A percentile compares a stretch with the other conserved stretches of the same genome.
These are phyloP conservation scores for Calvatia gigantea DNA, from an alignment of 768 basidiomycete genomes.

Conservation along the genomic window DNA sequence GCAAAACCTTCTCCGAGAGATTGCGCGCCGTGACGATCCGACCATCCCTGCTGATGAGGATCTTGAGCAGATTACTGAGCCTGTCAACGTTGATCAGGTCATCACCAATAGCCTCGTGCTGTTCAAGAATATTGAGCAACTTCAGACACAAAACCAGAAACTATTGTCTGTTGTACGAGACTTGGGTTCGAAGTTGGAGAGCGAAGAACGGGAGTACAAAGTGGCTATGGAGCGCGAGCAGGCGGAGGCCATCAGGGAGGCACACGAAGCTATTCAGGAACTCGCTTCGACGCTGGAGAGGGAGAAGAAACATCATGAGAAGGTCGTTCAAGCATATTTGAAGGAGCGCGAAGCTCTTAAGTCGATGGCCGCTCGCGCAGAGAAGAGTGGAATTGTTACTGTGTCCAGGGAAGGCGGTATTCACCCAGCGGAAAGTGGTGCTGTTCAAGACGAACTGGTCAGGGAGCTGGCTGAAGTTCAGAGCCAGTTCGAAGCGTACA, in stretches of 20 bases:
- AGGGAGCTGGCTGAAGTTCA: constrained; percentile 72
- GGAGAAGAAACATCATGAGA: constrained; percentile 67
- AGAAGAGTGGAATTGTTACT: constrained; percentile 25
- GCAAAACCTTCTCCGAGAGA: constrained; percentile 71
- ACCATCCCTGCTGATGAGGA: constrained; percentile 73
- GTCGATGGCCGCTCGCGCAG: constrained; percentile 61
- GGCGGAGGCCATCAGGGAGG: constrained; percentile 78
- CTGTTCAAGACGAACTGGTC: constrained; percentile 33
- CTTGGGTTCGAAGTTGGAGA: constrained; percentile 81
- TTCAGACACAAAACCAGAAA: constrained; percentile 94
- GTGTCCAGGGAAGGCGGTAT: constrained; percentile 16
- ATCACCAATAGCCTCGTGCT: constrained; percentile 88
- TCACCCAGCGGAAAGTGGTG: background rate
- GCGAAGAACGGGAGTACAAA: constrained; percentile 73
- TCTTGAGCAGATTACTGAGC: constrained; percentile 33
- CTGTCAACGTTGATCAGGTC: constrained; percentile 64
- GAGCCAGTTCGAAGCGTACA: constrained; percentile 77
- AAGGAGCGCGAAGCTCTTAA: constrained; percentile 88
- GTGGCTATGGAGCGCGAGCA: constrained; percentile 71
- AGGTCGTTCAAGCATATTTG: constrained; percentile 74
- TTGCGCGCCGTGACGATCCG: constrained; percentile 81
- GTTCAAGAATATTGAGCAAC: constrained; percentile 70
- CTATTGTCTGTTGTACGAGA: constrained; percentile 80
- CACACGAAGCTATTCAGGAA: constrained; percentile 80
- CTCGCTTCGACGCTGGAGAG: constrained; percentile 75